Base-by-base conservation (phyloP, 2,329 filamentous ascomycete species). In the Alternaria infectoria region DNA sequence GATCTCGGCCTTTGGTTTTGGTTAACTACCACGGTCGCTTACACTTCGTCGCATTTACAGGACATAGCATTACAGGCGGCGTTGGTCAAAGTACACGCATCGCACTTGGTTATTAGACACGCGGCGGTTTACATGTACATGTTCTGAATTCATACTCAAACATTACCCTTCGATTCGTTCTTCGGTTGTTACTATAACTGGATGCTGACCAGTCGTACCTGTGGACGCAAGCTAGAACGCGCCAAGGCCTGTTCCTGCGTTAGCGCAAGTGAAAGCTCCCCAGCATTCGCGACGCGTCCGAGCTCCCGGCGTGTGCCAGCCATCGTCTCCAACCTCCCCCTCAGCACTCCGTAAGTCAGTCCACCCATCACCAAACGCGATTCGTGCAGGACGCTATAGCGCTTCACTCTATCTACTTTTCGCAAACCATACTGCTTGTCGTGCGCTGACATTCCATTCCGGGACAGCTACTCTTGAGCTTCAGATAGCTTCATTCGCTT, bases 171-270 rank as follows among this genome's bases (percentile, higher is more conserved):
- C 19, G 11, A 13, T 15, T 8, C 7, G 6, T 32, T 3, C 6
- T 19, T 4, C 28, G 10, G 30, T 40, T 19, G 9, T 52, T 36
- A 11, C 17, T 23, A 51, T 51, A 19, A 1, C 12, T 36, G 15
- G 2, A 19, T 51, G 49, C 49, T 25, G 49, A 51, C 49, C 28
- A 13, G 17, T 36, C 19, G 17, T 36, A 30, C 12, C 3, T 47
- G 17, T 47, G 21, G 21, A 54, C 15, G 21, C 36, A n/a, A 21
- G 36, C 21, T 43, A 15, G 25, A 21, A 32, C 52, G 10, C 21
- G 17, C 52, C 15, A 52, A 40, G 19, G 6, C 54, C 25, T 21
- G 60, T 64, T 60, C 61, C 64, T 66, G 64, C 57, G 52, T 64
- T 61, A 66, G 64, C 61, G 57, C 46, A 13, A 30, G 49, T 47